Evolutionary conservation across 805 yeast species (phyloP).

Genomic region (Pichia exigua): DNA sequence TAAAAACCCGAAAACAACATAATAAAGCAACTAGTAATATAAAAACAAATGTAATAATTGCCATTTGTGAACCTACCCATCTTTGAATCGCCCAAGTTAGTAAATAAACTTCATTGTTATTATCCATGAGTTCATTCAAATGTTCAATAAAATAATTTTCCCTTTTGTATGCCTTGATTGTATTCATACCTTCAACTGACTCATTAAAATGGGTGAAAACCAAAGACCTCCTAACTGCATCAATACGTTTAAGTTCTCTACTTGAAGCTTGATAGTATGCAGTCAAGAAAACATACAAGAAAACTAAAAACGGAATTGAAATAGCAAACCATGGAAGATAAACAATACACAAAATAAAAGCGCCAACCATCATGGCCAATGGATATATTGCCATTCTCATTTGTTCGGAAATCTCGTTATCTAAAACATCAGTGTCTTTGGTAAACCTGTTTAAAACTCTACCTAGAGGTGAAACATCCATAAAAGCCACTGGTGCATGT

Average conservation of each 20-base stretch:
- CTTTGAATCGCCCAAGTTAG: slow-evolving; percentile 50
- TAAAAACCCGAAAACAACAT: slow-evolving; percentile 52
- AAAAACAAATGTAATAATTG: slow-evolving; percentile 35
- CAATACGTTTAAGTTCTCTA: slow-evolving; percentile 68
- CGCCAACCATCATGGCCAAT: slow-evolving; percentile 48
- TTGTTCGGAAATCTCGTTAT: slow-evolving; percentile 70
- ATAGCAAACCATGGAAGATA: slow-evolving; percentile 73
- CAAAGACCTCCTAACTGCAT: slow-evolving; percentile 61
- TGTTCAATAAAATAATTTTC: slow-evolving; percentile 35
- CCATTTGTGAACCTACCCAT: slow-evolving; percentile 55
- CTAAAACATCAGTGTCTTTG: slow-evolving; percentile 78
- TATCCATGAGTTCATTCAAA: slow-evolving; percentile 41
- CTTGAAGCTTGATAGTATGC: slow-evolving; percentile 62
- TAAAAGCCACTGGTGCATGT: slow-evolving; percentile 73
- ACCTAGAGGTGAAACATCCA: slow-evolving; percentile 89
- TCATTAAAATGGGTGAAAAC: slow-evolving; percentile 70
- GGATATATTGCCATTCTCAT: slow-evolving; percentile 53
- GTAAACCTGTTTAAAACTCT: slow-evolving; percentile 80
- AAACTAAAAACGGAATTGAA: slow-evolving; percentile 47
- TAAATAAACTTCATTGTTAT: slow-evolving; percentile 60
- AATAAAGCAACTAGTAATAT: slow-evolving; percentile 45
- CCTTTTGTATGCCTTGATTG: slow-evolving; percentile 52
- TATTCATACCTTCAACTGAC: slow-evolving; percentile 55
- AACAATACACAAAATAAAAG: slow-evolving; percentile 55
- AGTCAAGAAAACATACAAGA: slow-evolving; percentile 39